These are phyloP conservation scores for Backusella tuberculispora DNA, from an alignment of 192 early-diverging fungal species.

Conservation along the genomic window DNA sequence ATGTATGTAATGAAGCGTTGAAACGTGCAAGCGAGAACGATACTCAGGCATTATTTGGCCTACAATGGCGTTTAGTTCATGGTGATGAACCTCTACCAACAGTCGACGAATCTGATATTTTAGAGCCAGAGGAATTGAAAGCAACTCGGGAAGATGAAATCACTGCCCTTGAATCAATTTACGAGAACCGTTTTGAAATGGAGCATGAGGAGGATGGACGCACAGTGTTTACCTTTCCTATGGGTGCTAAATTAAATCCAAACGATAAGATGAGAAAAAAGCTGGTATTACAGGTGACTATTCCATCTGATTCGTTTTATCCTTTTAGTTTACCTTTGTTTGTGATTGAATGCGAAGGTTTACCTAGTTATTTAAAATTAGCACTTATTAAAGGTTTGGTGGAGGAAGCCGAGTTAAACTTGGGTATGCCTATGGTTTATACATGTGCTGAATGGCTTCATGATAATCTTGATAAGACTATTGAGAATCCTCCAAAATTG, in stretches of 20 bases:
- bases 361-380: conserved; percentile 75
- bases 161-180: conserved; percentile 70
- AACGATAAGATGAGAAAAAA: not conserved
- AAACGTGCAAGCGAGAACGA: conserved; percentile 51
- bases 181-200: conserved; percentile 54
- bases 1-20: conserved; percentile 52
- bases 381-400: conserved; percentile 57
- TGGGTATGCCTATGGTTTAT: conserved; percentile 60
- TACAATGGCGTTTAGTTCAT: conserved; percentile 57
- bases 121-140: conserved; percentile 42
- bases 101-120: conserved; percentile 35
- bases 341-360: conserved; percentile 61
- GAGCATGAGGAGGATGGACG: conserved; percentile 7
- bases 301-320: conserved; percentile 63
- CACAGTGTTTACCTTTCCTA: not conserved
- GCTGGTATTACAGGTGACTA: conserved; percentile 38
- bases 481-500: conserved; percentile 54
- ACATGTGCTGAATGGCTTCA: conserved; percentile 63
- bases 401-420: conserved; percentile 43
- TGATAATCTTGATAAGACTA: conserved; percentile 49
- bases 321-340: conserved; percentile 68
- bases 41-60: conserved; percentile 51
- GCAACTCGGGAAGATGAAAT: conserved; percentile 60
- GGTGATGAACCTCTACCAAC: conserved; percentile 45
- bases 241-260: not conserved